Evolutionary conservation across 306 rosid species (phyloP), one percentile per base, ranked within the genome.

Genomic region (Dryas drummondii): DNA sequence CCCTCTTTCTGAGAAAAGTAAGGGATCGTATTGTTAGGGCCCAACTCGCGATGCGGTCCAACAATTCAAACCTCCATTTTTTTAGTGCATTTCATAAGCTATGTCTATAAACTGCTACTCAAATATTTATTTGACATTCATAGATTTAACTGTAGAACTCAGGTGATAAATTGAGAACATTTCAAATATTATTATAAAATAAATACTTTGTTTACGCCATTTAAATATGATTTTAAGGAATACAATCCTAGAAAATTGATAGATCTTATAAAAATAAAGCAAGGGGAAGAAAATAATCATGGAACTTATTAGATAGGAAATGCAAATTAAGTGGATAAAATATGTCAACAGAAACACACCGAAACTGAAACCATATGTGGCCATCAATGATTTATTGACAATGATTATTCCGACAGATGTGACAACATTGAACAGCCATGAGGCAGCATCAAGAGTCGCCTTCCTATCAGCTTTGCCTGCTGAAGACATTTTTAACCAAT

Each of bases 381-480:
- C 93, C 93, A 91, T 84, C 46, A 91, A 84, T 15, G 93, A 84
- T 75, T 91, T 91, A 46, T 91, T 91, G 69, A 88, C 93, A 57
- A 88, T 81, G 60, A 91, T 91, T 64, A 91, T 88, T 55, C 97
- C 92, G 1, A 91, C 97, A 60, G 93, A 91, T 17, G 93, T 87
- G 63, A 88, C 93, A 5, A 91, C 87, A 79, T 91, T 87, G 88
- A 91, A 88, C 93, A 84, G 47, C 97, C 97, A 91, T 6, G 97
- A 82, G 3, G 93, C 93, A 16, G 83, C 83, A 78, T 91, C 97
- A 72, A 87, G 26, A 53, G 85, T 10, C 11, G 82, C 78, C 83
- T 91, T 88, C 82, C 82, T 77, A 71, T 87, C 89, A 61, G 79
- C 85, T 72, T 85, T 87, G 70, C 72, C 81, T n/a, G 82, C 55